Evolutionary conservation across 2,329 filamentous ascomycete species (phyloP), one percentile per base, ranked within the genome.

Genomic region (Boeremia lycopersici): DNA sequence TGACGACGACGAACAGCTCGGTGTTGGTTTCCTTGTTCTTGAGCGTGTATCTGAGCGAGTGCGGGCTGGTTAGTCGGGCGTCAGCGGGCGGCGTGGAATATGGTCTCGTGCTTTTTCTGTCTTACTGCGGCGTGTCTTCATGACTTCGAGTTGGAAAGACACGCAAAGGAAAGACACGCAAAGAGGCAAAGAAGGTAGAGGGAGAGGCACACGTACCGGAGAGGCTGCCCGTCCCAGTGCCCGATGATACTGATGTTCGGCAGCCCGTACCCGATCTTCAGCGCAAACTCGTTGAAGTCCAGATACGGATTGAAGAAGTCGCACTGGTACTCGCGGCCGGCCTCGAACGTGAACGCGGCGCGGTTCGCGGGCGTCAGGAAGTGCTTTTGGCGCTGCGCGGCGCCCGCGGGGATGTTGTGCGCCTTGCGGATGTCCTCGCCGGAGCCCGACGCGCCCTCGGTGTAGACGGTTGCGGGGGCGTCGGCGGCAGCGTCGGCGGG

Each of bases 281-380:
- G 76, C 26, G 88, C 82, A 66, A 93, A 87, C 62, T 88, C 84
- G 68, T 87, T 89, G 73, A 98, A 97, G 74, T 96, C 91, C 40
- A 99, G 76, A 75, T 96, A 97, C 1, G 90, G 89, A 73, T 98
- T 98, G 75, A 88, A 96, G 75, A 99, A 98, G 72, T 90, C 87
- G 60, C 81, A 83, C 56, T 80, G 76, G 75, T 89, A 89, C 53
- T 80, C 76, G 59, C 85, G 78, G 0, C 85, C 86, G 44, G 78
- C 78, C 66, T 88, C 84, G 70, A 89, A 89, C 10, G 76, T 77
- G 68, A 88, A 89, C 2, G 74, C 72, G 59, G 81, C 80, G 60
- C 86, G 76, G 52, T 82, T 80, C 19, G 74, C 72, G 65, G 85
- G 79, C 4, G 79, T 78, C 49, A 89, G 76, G 65, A 88, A 89